phyloP scores from a whole-genome alignment of 768 basidiomycete genomes.

The Lanmaoa rubissima region DNA sequence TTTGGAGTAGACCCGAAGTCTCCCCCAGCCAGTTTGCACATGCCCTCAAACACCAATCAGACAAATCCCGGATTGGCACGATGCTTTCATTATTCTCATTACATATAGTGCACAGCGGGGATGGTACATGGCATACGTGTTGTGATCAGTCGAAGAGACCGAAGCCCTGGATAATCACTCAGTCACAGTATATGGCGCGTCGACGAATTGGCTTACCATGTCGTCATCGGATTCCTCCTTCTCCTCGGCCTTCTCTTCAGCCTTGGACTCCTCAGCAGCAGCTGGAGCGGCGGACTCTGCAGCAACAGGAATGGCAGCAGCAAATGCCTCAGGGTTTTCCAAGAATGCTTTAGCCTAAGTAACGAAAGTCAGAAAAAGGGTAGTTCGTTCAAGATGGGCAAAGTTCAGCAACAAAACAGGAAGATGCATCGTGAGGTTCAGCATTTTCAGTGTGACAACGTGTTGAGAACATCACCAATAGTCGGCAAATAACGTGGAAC shows the following conservation, averaged over 20 bases:
- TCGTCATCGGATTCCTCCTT: constrained; percentile 87
- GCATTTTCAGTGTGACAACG: constrained; percentile 81
- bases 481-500: constrained; percentile 22
- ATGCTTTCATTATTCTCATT: constrained; percentile 21
- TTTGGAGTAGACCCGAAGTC: not conserved
- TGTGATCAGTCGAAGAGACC: constrained; percentile 80
- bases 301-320: constrained; percentile 68
- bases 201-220: constrained; percentile 54
- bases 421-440: constrained; percentile 51
- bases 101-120: constrained; percentile 16
- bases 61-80: constrained; percentile 5
- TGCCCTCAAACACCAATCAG: constrained; percentile 1
- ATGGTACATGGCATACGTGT: constrained; percentile 16
- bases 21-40: not conserved
- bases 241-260: constrained; percentile 77
- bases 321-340: constrained; percentile 98
- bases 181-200: not conserved
- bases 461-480: constrained; percentile 29
- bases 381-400: not conserved
- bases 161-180: constrained; percentile 62
- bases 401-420: constrained; percentile 30
- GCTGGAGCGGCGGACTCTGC: constrained; percentile 50
- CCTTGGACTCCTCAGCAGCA: constrained; percentile 56
- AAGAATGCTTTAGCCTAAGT: constrained; percentile 90
- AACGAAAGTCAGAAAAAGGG: constrained; percentile 2